These are phyloP conservation scores for Ascobolus immersus DNA, from an alignment of 495 filamentous ascomycete species.

Conservation along the genomic window DNA sequence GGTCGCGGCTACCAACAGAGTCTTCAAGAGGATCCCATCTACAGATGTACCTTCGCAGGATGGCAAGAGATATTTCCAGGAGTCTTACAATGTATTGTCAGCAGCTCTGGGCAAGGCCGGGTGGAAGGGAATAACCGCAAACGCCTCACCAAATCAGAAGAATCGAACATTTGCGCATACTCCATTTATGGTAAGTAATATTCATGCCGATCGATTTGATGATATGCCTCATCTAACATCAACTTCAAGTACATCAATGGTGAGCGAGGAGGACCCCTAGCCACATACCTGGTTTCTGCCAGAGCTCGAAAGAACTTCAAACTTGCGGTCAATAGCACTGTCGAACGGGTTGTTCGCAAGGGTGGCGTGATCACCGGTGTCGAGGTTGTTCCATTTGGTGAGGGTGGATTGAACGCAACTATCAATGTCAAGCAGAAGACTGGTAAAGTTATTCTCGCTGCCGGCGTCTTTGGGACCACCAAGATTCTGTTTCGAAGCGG, in stretches of 20 bases:
- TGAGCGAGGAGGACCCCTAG: conserved; percentile 44
- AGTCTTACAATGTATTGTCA: conserved; percentile 22
- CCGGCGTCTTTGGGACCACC: conserved; percentile 43
- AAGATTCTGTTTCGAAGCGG: conserved; percentile 44
- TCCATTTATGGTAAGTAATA: no score
- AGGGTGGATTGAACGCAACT: conserved; percentile 31
- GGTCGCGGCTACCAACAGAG: conserved; percentile 27
- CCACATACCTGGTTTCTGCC: conserved; percentile 45
- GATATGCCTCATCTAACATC: no score
- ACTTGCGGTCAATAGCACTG: conserved; percentile 36
- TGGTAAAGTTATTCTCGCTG: conserved; percentile 41
- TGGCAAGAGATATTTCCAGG: conserved; percentile 40
- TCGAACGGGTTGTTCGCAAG: conserved; percentile 38
- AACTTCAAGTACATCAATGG: conserved; percentile 35
- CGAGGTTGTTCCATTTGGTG: conserved; percentile 32
- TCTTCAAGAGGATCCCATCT: conserved; percentile 45
- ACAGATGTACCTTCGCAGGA: conserved; percentile 41
- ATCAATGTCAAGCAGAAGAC: conserved; percentile 30
- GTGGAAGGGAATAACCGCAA: conserved; percentile 37
- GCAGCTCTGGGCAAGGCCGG: conserved; percentile 28
- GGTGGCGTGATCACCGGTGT: conserved; percentile 39
- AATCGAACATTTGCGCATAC: conserved; percentile 38
- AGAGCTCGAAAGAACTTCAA: conserved; percentile 37
- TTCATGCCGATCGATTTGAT: no score
- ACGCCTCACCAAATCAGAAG: conserved; percentile 35